These are phyloP conservation scores for Candida boleticola DNA, from an alignment of 805 yeast genomes.

Conservation along the genomic window DNA sequence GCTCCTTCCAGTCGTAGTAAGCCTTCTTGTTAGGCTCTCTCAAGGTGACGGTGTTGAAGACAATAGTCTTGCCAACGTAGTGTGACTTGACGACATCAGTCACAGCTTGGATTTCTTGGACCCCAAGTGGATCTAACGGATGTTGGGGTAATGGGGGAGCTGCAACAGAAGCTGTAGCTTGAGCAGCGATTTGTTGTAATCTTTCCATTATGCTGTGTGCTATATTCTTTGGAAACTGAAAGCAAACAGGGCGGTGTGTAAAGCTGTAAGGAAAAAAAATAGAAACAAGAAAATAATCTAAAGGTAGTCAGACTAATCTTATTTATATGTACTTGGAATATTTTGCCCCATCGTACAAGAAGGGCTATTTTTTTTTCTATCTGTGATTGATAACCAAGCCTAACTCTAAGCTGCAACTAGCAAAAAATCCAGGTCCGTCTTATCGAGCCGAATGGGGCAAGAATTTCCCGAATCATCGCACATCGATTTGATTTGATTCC, in stretches of 20 bases:
- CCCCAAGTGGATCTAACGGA: slow-evolving; percentile 71
- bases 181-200: slow-evolving; percentile 60
- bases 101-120: slow-evolving; percentile 59
- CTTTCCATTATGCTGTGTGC: slow-evolving; percentile 64
- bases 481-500: no score
- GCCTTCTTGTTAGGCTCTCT: slow-evolving; percentile 68
- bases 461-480: slow-evolving; percentile 6
- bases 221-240: no score
- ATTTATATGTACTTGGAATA: no score
- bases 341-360: no score
- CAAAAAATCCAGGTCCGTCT: no score
- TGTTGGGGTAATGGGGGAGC: slow-evolving; percentile 59
- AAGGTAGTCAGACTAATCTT: no score
- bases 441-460: slow-evolving; percentile 10
- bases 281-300: no score
- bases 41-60: slow-evolving; percentile 68
- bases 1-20: slow-evolving; percentile 64
- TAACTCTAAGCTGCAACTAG: no score
- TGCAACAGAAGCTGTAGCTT: slow-evolving; percentile 53
- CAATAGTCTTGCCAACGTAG: slow-evolving; percentile 43
- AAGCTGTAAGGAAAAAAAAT: no score
- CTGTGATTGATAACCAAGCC: no score
- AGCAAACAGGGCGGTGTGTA: no score
- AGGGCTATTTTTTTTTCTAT: no score
- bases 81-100: slow-evolving; percentile 50